These are phyloP conservation scores for Coemansia sp. DNA, from an alignment of 192 early-diverging fungal genomes.

Conservation along the genomic window DNA sequence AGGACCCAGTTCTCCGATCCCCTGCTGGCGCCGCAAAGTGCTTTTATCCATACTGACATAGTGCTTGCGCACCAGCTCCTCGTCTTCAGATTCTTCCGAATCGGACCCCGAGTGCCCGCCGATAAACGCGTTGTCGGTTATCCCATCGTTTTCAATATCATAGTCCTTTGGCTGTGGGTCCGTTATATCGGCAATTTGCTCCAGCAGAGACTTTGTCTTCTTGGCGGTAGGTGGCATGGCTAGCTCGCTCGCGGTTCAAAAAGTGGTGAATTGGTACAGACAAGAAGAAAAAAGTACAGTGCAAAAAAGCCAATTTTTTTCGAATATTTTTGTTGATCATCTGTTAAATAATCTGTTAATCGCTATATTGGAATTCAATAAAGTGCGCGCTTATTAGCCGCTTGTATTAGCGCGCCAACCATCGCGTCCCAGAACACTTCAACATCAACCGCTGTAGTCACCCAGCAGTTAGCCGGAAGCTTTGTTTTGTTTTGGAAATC, in stretches of 20 bases:
- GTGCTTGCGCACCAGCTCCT: constrained; percentile 61
- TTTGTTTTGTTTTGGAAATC: constrained; percentile 8
- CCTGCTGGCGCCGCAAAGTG: constrained; percentile 59
- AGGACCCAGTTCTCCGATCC: constrained; percentile 67
- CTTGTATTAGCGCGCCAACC: constrained; percentile 16
- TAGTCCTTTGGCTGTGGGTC: constrained; percentile 58
- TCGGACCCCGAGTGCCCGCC: constrained; percentile 55
- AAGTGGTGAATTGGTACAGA: neutral
- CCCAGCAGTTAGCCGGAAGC: constrained; percentile 21
- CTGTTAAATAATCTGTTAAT: neutral
- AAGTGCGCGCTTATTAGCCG: neutral
- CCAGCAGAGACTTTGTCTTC: constrained; percentile 41
- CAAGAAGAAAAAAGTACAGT: neutral
- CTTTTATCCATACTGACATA: constrained; percentile 75
- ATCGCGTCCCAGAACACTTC: constrained; percentile 30
- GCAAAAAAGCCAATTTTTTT: neutral
- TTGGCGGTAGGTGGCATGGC: constrained; percentile 22
- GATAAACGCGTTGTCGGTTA: constrained; percentile 49
- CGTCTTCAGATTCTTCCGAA: constrained; percentile 50
- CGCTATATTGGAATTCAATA: neutral
- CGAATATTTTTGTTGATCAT: neutral
- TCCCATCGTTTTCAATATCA: constrained; percentile 69
- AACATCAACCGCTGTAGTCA: constrained; percentile 19
- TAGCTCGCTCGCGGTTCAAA: neutral
- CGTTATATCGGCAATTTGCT: constrained; percentile 53